A percentile compares a stretch with the other conserved stretches of the same genome.
These are phyloP conservation scores for Aspergillus sp. DNA, from an alignment of 2,329 filamentous ascomycete genomes.

Conservation along the genomic window DNA sequence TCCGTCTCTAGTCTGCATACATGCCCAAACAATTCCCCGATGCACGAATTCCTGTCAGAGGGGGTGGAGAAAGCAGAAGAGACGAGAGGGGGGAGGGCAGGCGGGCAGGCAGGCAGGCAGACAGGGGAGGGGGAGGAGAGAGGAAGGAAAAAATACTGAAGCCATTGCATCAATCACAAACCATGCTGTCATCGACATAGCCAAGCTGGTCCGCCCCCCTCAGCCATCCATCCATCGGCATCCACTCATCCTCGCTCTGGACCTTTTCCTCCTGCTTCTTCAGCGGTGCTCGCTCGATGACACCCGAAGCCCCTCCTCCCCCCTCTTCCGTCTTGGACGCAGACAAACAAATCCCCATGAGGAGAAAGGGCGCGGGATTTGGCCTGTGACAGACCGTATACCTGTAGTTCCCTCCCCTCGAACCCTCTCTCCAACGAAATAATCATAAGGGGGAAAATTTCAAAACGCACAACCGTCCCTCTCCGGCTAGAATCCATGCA, in stretches of 20 bases:
- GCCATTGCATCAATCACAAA: conserved; percentile 2
- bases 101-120: no score
- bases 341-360: not conserved
- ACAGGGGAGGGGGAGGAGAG: not conserved
- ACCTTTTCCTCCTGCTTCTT: not conserved
- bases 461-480: conserved; percentile 1
- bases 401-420: not conserved
- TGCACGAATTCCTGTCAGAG: conserved; percentile 4
- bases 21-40: conserved; percentile 22
- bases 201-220: not conserved
- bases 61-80: conserved; percentile 4
- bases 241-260: not conserved
- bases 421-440: not conserved
- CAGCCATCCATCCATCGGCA: not conserved
- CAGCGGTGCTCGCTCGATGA: not conserved
- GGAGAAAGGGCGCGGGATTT: not conserved
- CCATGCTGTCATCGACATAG: conserved; percentile 3
- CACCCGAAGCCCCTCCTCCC: not conserved
- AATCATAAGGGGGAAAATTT: not conserved
- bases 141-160: not conserved
- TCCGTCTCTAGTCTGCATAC: conserved; percentile 18
- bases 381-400: not conserved
- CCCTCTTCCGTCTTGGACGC: not conserved
- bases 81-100: not conserved
- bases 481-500: conserved; percentile 14